Evolutionary conservation across 257 asterid species (phyloP), one percentile per base, ranked within the genome.

Genomic region (Solanum chmielewskii): DNA sequence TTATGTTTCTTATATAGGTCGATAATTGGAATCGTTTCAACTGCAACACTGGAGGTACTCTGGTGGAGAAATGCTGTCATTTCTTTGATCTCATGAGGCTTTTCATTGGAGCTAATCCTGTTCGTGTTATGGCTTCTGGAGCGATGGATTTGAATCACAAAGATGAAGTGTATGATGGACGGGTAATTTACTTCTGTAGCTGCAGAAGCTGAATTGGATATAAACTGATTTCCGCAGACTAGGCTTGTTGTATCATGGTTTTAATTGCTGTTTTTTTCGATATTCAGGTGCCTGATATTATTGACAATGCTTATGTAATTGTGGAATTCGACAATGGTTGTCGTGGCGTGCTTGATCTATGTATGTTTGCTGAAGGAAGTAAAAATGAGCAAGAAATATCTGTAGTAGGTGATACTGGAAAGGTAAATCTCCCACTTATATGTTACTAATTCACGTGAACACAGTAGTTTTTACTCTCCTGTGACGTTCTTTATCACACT

Each of bases 301-400:
- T 97, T 23, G 99, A 97, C 75, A 97, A 97, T 88, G 98, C 99
- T 13, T 97, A 94, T 86, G 99, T 96, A 1, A 94, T 97, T 41
- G 95, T 97, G 70, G 99, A 97, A 89, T 97, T 97, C 15, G 94
- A 94, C 45, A 97, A 95, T 86, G 96, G 98, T 47, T 91, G 93
- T 3, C 95, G 98, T 29, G 99, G 98, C 87, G 88, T 95, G 93
- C 96, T 97, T 27, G 99, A 97, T 89, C 95, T 97, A 8, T 97
- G 99, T 60, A 97, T 97, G 99, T 97, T 95, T 89, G 98, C 98
- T 29, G 99, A 97, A 87, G 99, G 99, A 86, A 94, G 98, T 89
- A 93, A 93, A 91, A 95, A 94, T 80, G 99, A 97, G 87, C 99
- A 97, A 91, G 99, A 97, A 90, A 97, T 97, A 89, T 94, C 95